Conservation (phyloP, 208 protist species). For the Leishmania martiniquensis region DNA sequence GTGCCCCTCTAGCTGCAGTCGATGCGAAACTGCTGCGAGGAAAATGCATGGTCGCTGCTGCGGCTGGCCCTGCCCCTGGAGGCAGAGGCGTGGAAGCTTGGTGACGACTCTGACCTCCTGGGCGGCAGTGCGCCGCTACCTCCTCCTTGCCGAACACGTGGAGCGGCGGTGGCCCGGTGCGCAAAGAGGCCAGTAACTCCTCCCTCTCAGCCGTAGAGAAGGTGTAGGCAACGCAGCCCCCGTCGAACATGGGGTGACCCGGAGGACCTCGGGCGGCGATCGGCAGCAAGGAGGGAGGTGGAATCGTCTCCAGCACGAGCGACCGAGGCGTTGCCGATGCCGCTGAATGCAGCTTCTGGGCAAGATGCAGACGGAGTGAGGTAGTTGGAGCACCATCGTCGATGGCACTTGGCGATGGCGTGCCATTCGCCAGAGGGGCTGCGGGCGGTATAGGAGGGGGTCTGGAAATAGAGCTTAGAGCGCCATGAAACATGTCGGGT, state of each 20-base stretch:
- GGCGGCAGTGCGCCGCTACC: slow-evolving; percentile 10
- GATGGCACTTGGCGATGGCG: background rate
- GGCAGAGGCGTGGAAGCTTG: background rate
- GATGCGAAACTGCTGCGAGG: background rate
- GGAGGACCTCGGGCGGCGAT: slow-evolving; percentile 19
- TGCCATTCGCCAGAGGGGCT: background rate
- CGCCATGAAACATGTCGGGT: slow-evolving; percentile 1
- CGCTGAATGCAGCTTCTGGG: background rate
- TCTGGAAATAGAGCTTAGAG: slow-evolving; percentile 13
- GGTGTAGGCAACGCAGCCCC: slow-evolving; percentile 17
- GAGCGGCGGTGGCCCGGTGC: slow-evolving; percentile 9
- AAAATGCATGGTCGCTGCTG: background rate
- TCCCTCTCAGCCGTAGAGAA: slow-evolving; percentile 18
- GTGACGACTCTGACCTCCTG: background rate
- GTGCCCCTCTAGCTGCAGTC: background rate
- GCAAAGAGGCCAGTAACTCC: slow-evolving; percentile 13
- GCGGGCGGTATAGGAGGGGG: slow-evolving; percentile 13
- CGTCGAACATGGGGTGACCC: slow-evolving; percentile 18
- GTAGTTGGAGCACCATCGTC: background rate
- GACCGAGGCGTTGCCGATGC: background rate
- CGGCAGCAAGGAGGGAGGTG: slow-evolving; percentile 12
- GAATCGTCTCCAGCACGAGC: slow-evolving; percentile 13
- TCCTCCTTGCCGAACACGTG: slow-evolving; percentile 23
- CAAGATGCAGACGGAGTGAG: slow-evolving; percentile 17
- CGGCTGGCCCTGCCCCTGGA: background rate